These are phyloP conservation scores for Schoenoplectus tabernaemontani DNA, from an alignment of 202 grass and related monocot species.

Conservation along the genomic window DNA sequence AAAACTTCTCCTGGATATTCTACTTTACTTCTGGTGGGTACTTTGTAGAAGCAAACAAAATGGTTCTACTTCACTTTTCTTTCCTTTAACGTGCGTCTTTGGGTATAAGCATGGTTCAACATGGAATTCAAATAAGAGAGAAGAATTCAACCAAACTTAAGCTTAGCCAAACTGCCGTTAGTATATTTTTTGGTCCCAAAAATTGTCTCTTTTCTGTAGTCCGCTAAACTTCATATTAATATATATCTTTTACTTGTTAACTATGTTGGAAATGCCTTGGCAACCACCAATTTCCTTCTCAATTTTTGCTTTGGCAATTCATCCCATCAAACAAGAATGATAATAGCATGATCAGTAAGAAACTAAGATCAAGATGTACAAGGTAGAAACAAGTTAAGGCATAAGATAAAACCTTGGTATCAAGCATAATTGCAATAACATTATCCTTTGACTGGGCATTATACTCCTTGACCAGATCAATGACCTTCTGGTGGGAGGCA, in stretches of 20 bases:
- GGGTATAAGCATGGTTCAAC: background rate
- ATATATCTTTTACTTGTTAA: background rate
- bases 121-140: background rate
- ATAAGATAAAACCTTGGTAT: slow-evolving; percentile 69
- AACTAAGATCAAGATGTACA: too few relatives aligned
- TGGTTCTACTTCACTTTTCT: background rate
- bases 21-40: background rate
- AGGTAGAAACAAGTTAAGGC: background rate
- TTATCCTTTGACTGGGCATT: slow-evolving; percentile 85
- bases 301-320: background rate
- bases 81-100: background rate
- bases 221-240: background rate
- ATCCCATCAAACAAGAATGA: background rate
- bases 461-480: slow-evolving; percentile 94
- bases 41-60: background rate
- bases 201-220: background rate
- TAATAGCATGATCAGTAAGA: background rate
- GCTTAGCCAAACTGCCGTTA: background rate
- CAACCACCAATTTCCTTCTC: background rate
- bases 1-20: slow-evolving; percentile 1
- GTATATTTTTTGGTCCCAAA: background rate
- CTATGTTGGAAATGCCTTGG: background rate
- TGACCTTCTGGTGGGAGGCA: slow-evolving; percentile 93
- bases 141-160: background rate
- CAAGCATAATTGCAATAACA: slow-evolving; percentile 97